Percentiles rank a stretch among this genome's conserved stretches.
These are phyloP conservation scores for Pleomassaria siparia DNA, from an alignment of 2,329 filamentous ascomycete species.

Conservation along the genomic window DNA sequence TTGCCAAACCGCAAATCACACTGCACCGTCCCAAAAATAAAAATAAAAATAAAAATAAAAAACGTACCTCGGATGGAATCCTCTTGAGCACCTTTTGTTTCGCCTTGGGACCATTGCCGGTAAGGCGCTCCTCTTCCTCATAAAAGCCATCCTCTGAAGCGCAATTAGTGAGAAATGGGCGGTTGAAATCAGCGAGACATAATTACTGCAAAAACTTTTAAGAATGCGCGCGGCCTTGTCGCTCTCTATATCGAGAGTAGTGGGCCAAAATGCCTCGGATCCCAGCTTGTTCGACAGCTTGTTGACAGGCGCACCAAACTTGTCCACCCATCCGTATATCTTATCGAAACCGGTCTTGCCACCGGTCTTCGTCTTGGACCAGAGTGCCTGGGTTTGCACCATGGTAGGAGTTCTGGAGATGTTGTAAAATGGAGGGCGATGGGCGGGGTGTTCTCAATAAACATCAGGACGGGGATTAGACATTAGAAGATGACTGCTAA, in stretches of 20 bases:
- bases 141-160: slow-evolving; percentile 67
- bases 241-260: slow-evolving; percentile 81
- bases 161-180: slow-evolving; percentile 16
- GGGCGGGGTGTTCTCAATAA: slow-evolving; percentile 13
- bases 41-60: not conserved
- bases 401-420: slow-evolving; percentile 17
- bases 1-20: not conserved
- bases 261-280: slow-evolving; percentile 81
- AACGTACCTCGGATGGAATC: slow-evolving; percentile 66
- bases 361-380: slow-evolving; percentile 38
- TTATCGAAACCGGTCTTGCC: slow-evolving; percentile 65
- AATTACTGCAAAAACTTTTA: slow-evolving; percentile 82
- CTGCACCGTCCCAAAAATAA: not conserved
- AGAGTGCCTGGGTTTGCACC: slow-evolving; percentile 23
- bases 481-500: slow-evolving; percentile 5
- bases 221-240: slow-evolving; percentile 90
- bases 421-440: slow-evolving; percentile 7
- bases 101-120: slow-evolving; percentile 54
- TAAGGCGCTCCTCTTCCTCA: slow-evolving; percentile 53
- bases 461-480: slow-evolving; percentile 7
- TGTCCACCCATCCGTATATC: slow-evolving; percentile 67
- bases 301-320: slow-evolving; percentile 76
- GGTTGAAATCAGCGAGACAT: slow-evolving; percentile 24
- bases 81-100: slow-evolving; percentile 73
- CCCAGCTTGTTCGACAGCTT: slow-evolving; percentile 79